A percentile compares a stretch with the other conserved stretches of the same genome.
These are phyloP conservation scores for Termitomyces sp. DNA, from an alignment of 768 basidiomycete genomes.

Conservation along the genomic window DNA sequence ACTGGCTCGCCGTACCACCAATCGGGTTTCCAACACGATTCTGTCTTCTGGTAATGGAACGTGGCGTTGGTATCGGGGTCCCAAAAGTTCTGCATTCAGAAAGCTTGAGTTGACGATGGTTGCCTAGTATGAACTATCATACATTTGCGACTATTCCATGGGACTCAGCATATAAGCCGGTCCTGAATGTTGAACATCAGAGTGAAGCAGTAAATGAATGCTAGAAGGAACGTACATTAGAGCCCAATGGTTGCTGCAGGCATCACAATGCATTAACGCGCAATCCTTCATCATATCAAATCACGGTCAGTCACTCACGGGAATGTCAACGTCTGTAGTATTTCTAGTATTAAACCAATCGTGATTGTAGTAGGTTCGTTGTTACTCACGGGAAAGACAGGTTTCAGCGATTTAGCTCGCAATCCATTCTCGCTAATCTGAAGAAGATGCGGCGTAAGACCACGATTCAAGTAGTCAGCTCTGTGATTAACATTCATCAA, in stretches of 20 bases:
- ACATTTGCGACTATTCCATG: constrained; percentile 92
- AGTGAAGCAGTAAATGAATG: neutral
- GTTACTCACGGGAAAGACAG: constrained; percentile 74
- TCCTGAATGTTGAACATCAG: constrained; percentile 41
- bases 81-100: constrained; percentile 66
- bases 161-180: constrained; percentile 83
- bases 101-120: neutral
- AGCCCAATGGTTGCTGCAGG: constrained; percentile 79
- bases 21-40: constrained; percentile 54
- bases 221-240: constrained; percentile 50
- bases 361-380: neutral
- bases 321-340: constrained; percentile 75
- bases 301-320: constrained; percentile 49
- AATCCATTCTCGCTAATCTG: constrained; percentile 77
- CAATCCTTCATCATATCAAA: neutral
- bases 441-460: constrained; percentile 77
- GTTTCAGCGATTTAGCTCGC: constrained; percentile 82
- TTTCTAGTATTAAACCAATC: neutral
- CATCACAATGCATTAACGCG: neutral
- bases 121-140: constrained; percentile 10
- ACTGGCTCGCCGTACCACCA: constrained; percentile 96
- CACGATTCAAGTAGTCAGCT: constrained; percentile 83
- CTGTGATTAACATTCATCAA: constrained; percentile 28
- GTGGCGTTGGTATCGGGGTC: constrained; percentile 58
- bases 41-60: constrained; percentile 66